Evolutionary conservation across 768 basidiomycete species (phyloP), one percentile per base, ranked within the genome.

Genomic region (Hericium rajendrae): DNA sequence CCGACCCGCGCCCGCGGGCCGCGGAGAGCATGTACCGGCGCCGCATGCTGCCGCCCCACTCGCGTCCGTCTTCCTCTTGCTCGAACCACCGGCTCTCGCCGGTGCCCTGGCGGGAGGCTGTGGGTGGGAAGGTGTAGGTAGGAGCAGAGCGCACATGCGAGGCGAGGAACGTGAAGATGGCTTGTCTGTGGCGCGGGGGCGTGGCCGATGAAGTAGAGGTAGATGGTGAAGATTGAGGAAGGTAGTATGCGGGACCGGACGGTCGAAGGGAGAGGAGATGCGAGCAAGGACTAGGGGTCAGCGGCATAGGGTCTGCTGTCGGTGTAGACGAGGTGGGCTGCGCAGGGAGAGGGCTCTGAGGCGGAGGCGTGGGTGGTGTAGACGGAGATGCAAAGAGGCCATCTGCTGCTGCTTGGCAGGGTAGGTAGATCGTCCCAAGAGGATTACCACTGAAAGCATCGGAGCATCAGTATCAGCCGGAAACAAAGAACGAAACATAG

Each of bases 401-500:
- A 43, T 78, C 77, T 12, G 76, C 76, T 1, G 83, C 81, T 20
- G 77, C 77, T 62, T 77, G 76, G 62, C 85, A 85, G 1, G 82
- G 83, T 38, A 75, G 76, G 62, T 80, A 84, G 28, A 83, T 75
- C 5, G 78, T 83, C 26, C 85, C 85, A 11, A 87, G 71, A 3
- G 81, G 71, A 57, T 85, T 87, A 0, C 85, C 85, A 59, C 84
- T 85, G 50, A 38, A 24, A 53, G 49, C 18, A 48, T 24, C 43
- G 65, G 41, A 68, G 63, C 51, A 57, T 38, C 13, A 43, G 32
- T 20, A 20, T 39, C 32, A 53, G 20, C 39, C 20, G 38, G 2
- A 18, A 48, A 16, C 37, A 12, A 38, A 54, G n/a, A 13, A 54
- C 46, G 38, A 0, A 24, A 32, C 49, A 32, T 15, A 46, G 20